Evolutionary conservation across 176 grass and related monocot species (phyloP), one percentile per base, ranked within the genome.

Genomic region (Miscanthus lutarioriparius): DNA sequence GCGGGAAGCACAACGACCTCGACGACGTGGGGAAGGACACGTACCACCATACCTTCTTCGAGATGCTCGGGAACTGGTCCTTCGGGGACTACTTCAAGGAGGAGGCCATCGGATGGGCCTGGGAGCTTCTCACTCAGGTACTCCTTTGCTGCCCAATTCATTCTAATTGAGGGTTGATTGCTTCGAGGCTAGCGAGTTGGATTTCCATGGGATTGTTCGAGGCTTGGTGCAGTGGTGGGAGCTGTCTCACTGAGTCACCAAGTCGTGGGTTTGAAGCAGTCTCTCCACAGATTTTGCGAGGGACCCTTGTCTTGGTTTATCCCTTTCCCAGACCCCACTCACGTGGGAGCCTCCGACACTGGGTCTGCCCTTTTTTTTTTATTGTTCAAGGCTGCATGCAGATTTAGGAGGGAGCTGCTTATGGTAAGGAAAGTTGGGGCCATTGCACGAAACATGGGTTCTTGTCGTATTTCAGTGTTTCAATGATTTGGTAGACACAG

Each of bases 21-120:
- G 93, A 99, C 82, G 96, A 99, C 64, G 96, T 99, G 7, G 96
- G 96, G 4, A 99, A 99, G 81, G 96, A 99, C 80, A 99, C 93
- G 7, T 99, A 99, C 78, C 96, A 99, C 74, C 96, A 96, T 67
- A 99, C 96, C 67, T 99, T 96, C 86, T 99, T 99, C 58, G 96
- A 99, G 82, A 99, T 99, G 96, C 91, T 99, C 0, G 93, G 96
- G 20, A 99, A 94, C 68, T 99, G 93, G 96, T 99, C 93, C 17
- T 99, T 99, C 10, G 93, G 96, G 7, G 86, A 94, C 53, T 99
- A 99, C 87, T 99, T 99, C 79, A 99, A 99, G 87, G 76, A 83
- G 40, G 96, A 96, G 37, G 96, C 93, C n/a, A 96, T 96, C 71
- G 59, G 89, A 36, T 99, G 92, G 90, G 96, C 96, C 6, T 99